Evolutionary conservation across 352 stramenopile genomes (phyloP).

Genomic region (Globisporangium parvum): DNA sequence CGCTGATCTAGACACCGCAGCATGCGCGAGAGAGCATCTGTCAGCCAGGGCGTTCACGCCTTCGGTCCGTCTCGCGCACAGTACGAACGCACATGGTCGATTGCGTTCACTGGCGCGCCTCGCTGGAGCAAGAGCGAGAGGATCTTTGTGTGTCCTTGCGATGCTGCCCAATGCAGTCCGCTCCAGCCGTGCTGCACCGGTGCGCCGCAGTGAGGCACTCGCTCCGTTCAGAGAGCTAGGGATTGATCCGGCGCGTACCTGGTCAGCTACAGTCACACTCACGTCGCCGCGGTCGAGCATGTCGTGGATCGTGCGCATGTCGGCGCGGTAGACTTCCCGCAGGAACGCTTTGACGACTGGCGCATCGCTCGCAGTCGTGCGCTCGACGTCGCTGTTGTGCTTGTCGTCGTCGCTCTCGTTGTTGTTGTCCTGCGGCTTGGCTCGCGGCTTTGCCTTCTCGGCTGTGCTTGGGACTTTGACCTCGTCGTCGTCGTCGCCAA

Average conservation of each 20-base stretch:
- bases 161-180: conserved; percentile 70
- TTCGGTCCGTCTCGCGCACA: no score
- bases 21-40: not conserved
- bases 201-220: not conserved
- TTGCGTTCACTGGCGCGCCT: conserved; percentile 38
- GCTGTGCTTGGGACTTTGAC: not conserved
- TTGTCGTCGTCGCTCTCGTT: conserved; percentile 16
- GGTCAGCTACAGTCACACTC: conserved; percentile 48
- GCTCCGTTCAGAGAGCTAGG: not conserved
- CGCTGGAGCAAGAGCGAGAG: conserved; percentile 39
- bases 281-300: conserved; percentile 42
- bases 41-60: not conserved
- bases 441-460: not conserved
- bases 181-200: conserved; percentile 61
- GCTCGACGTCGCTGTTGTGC: conserved; percentile 14
- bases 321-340: conserved; percentile 50
- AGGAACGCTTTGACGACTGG: conserved; percentile 55
- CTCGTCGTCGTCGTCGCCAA: conserved; percentile 33
- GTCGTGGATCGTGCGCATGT: conserved; percentile 43
- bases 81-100: conserved; percentile 40
- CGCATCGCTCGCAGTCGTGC: conserved; percentile 43
- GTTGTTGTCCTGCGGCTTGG: conserved; percentile 5
- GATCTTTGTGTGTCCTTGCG: conserved; percentile 51
- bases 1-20: conserved; percentile 32
- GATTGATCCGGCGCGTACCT: conserved; percentile 18